Conservation (phyloP, 306 rosid species). For the Fragaria vesca region DNA sequence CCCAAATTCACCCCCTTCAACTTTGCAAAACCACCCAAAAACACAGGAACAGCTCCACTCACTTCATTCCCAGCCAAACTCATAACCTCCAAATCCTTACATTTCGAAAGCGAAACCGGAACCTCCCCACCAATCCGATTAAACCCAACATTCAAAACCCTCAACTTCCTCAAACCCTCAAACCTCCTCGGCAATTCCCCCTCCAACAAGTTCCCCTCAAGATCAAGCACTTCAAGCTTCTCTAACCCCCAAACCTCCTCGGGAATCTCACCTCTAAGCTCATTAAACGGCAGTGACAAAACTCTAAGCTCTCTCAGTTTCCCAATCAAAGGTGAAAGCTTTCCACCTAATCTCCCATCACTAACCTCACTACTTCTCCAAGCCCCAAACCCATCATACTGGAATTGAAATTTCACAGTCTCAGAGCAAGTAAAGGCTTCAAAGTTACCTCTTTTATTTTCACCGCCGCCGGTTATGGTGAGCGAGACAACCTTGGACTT, state of each 20-base stretch:
- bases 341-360: slow-evolving; percentile 22
- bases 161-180: slow-evolving; percentile 29
- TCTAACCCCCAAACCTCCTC: slow-evolving; percentile 30
- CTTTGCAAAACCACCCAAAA: slow-evolving; percentile 23
- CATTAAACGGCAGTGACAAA: slow-evolving; percentile 30
- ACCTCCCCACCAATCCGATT: slow-evolving; percentile 34
- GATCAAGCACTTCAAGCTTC: slow-evolving; percentile 42
- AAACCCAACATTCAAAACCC: slow-evolving; percentile 35
- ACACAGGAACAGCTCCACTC: slow-evolving; percentile 28
- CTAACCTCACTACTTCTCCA: slow-evolving; percentile 18
- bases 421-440: slow-evolving; percentile 27
- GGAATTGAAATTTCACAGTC: slow-evolving; percentile 17
- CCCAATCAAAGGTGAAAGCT: slow-evolving; percentile 33
- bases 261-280: slow-evolving; percentile 30
- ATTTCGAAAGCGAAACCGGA: slow-evolving; percentile 27
- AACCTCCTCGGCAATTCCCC: slow-evolving; percentile 28
- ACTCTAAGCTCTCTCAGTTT: slow-evolving; percentile 31
- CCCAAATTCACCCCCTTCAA: slow-evolving; percentile 32
- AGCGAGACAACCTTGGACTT: slow-evolving; percentile 26
- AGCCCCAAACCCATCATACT: slow-evolving; percentile 11
- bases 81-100: slow-evolving; percentile 20
- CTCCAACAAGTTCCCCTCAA: slow-evolving; percentile 36
- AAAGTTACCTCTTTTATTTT: slow-evolving; percentile 26
- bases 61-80: slow-evolving; percentile 34
- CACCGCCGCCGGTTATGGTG: slow-evolving; percentile 4